A percentile compares a stretch with the other conserved stretches of the same genome.
Conservation (phyloP, 495 filamentous ascomycete species). For the Aspergillus affinis region DNA sequence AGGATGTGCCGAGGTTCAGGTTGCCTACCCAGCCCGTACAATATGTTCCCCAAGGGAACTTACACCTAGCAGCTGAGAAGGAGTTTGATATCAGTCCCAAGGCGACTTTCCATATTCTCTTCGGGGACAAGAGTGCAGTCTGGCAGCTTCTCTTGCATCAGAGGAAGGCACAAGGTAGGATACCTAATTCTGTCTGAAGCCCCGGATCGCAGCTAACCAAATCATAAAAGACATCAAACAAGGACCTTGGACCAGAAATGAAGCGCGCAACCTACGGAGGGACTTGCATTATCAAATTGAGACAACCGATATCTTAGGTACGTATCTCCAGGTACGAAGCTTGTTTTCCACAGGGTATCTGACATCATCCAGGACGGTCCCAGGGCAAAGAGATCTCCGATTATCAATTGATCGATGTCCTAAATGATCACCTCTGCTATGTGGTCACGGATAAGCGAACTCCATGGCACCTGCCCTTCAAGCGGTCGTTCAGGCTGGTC, state of each 20-base stretch:
- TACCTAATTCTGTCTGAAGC: background rate
- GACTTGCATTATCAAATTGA: slow-evolving; percentile 80
- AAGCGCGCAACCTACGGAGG: slow-evolving; percentile 66
- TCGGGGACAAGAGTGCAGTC: slow-evolving; percentile 90
- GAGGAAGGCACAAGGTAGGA: slow-evolving; percentile 67
- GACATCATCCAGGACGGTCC: slow-evolving; percentile 38
- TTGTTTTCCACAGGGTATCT: slow-evolving; percentile 4
- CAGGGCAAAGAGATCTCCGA: slow-evolving; percentile 64
- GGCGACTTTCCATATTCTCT: slow-evolving; percentile 91
- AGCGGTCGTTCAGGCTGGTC: slow-evolving; percentile 75
- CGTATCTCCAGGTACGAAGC: slow-evolving; percentile 13
- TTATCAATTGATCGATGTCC: slow-evolving; percentile 84
- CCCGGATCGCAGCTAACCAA: slow-evolving; percentile 13
- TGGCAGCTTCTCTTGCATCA: slow-evolving; percentile 91
- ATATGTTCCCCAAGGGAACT: slow-evolving; percentile 81
- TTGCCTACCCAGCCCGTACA: slow-evolving; percentile 78
- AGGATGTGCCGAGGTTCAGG: slow-evolving; percentile 68
- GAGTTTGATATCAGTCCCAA: slow-evolving; percentile 87
- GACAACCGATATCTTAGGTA: slow-evolving; percentile 63
- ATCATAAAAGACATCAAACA: slow-evolving; percentile 63
- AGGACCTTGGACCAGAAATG: slow-evolving; percentile 74
- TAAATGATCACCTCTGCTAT: slow-evolving; percentile 95
- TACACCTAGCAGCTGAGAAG: slow-evolving; percentile 66
- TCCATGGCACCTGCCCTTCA: slow-evolving; percentile 87
- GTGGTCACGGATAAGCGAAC: slow-evolving; percentile 84